These are phyloP conservation scores for Casaregolazyma suthepensis DNA, from an alignment of 1,139 yeast genomes.

Conservation along the genomic window DNA sequence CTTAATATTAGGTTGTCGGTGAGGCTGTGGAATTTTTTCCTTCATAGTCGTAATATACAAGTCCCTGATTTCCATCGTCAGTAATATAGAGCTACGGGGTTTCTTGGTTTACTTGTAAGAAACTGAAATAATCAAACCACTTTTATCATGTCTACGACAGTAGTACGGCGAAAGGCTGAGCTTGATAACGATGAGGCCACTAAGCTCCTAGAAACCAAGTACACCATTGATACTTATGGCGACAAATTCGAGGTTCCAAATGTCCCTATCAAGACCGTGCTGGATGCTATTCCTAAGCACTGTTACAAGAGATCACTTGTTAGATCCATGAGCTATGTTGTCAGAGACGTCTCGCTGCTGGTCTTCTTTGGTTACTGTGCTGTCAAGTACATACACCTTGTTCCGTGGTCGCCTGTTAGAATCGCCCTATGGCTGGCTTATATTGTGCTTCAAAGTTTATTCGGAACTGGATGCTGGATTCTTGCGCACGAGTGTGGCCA, in stretches of 20 bases:
- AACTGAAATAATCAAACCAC: background rate
- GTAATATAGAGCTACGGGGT: background rate
- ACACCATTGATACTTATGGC: constrained; percentile 50
- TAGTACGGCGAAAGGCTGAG: constrained; percentile 25
- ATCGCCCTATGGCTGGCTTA: constrained; percentile 55
- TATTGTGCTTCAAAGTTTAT: constrained; percentile 53
- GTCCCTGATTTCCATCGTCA: background rate
- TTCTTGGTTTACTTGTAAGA: background rate
- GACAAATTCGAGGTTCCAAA: constrained; percentile 66
- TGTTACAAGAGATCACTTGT: constrained; percentile 62
- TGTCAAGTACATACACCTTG: constrained; percentile 46
- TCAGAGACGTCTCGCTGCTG: constrained; percentile 56
- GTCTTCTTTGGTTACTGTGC: constrained; percentile 48
- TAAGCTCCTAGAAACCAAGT: constrained; percentile 11
- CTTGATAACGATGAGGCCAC: constrained; percentile 14
- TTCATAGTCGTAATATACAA: background rate
- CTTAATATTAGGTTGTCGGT: background rate
- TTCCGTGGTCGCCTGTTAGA: constrained; percentile 43
- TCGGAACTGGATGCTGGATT: constrained; percentile 79
- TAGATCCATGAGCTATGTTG: constrained; percentile 56
- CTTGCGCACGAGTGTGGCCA: constrained; percentile 91
- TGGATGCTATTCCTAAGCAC: constrained; percentile 67
- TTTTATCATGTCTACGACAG: constrained; percentile 14
- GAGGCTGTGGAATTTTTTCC: background rate
- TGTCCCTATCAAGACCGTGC: constrained; percentile 64